Percentiles rank a stretch among this genome's conserved stretches.
Conservation (phyloP, 2,329 filamentous ascomycete species). For the Didymellaceae sp. region DNA sequence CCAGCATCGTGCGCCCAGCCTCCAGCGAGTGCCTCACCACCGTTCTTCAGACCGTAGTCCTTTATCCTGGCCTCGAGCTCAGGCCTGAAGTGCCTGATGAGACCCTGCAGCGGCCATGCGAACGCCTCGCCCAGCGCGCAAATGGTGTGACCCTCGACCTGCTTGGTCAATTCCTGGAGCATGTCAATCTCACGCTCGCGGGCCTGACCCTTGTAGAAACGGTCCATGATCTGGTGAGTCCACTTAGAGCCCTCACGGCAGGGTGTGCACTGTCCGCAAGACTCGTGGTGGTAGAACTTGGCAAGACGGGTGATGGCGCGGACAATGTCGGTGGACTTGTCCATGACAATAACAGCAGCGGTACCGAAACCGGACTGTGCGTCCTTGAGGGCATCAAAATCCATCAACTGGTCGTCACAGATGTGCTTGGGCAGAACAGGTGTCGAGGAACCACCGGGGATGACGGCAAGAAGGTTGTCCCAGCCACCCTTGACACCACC, state of each 20-base stretch:
- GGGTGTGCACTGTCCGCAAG: conserved; percentile 98
- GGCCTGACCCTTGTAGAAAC: conserved; percentile 90
- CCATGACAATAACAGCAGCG: conserved; percentile 98
- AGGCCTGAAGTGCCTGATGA: conserved; percentile 97
- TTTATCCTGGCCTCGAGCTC: conserved; percentile 92
- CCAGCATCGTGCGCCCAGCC: conserved; percentile 81
- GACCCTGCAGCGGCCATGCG: conserved; percentile 96
- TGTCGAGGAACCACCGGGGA: conserved; percentile 95
- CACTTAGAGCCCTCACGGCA: conserved; percentile 99
- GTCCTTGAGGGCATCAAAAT: conserved; percentile 98
- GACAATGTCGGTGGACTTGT: conserved; percentile 96
- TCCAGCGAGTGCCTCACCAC: conserved; percentile 79
- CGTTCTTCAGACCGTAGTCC: conserved; percentile 75
- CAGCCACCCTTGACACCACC: conserved; percentile 95
- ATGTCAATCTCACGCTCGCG: conserved; percentile 96
- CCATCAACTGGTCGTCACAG: conserved; percentile 97
- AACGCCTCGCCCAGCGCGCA: conserved; percentile 98
- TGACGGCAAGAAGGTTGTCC: conserved; percentile 96
- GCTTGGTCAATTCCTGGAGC: conserved; percentile 98
- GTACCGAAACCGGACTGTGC: conserved; percentile 96
- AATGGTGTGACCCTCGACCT: conserved; percentile 98
- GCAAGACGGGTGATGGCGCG: conserved; percentile 90
- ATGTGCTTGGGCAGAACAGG: conserved; percentile 89
- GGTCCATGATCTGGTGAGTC: conserved; percentile 98
- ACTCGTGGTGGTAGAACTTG: conserved; percentile 98